Evolutionary conservation across 805 yeast genomes (phyloP), one percentile per base, ranked within the genome.

Genomic region (Lipomyces orientalis): DNA sequence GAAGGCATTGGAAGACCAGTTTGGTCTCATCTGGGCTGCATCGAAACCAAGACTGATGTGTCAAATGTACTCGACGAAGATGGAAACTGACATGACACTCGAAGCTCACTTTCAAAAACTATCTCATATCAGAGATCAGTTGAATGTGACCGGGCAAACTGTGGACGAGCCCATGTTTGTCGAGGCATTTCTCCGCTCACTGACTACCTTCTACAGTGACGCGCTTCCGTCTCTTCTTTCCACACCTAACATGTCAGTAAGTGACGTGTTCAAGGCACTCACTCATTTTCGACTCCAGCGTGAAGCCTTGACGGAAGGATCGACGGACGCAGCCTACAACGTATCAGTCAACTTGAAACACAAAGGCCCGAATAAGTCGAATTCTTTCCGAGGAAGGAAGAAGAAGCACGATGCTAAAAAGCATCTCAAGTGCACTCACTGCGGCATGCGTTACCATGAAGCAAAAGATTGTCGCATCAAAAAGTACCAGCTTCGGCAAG

Each of bases 211-310:
- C 19, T 39, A 39, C 5, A 39, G 49, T 39, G 49, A 39, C 5
- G 49, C 49, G 5, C 49, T 39, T 39, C 49, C 49, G 4, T 39
- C 49, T 0, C 49, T 39, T 39, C 49, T 39, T 16, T 16, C 19
- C 1, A 39, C 3, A 0, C 46, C 46, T 2, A 39, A 39, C 16
- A 39, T 39, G 46, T 12, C 55, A 7, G 55, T 51, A 4, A 5
- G 55, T 22, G 55, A 51, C 54, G 54, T 51, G 25, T 51, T 51
- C 4, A 51, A 51, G 54, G 54, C 54, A 4, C 54, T 51, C 4
- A 51, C 54, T 2, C 25, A 19, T 9, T 51, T 51, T 4, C 54
- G 54, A 4, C 54, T 51, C n/a, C 54, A 51, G 54, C 54, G 54
- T 25, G 54, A 51, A 4, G 54, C 54, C 31, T 10, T 51, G 54